Conservation (phyloP, 1,139 yeast genomes). For the Suhomyces bribrorum region DNA sequence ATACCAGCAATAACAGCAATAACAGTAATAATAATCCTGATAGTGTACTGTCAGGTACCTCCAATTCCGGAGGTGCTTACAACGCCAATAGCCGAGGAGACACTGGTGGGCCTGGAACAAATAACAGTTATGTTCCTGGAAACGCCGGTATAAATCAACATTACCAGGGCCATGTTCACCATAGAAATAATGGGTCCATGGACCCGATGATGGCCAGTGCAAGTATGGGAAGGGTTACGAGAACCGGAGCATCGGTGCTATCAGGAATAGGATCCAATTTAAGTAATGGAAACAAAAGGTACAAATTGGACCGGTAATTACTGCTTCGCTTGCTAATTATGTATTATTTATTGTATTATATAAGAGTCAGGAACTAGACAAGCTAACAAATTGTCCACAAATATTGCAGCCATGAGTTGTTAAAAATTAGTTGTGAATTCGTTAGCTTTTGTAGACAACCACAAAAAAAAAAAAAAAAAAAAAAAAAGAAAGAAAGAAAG, state of each 20-base stretch:
- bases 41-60: background rate
- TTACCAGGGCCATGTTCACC: conserved; percentile 6
- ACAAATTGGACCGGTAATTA: conserved; percentile 14
- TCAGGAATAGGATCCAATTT: conserved; percentile 7
- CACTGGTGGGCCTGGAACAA: background rate
- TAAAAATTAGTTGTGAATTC: too few relatives aligned
- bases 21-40: background rate
- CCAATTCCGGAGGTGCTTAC: background rate
- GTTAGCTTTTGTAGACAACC: too few relatives aligned
- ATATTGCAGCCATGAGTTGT: too few relatives aligned
- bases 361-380: background rate
- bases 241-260: conserved; percentile 5
- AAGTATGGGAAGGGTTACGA: conserved; percentile 4
- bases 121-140: conserved; percentile 3
- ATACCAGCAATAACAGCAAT: background rate
- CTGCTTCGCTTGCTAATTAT: conserved; percentile 6
- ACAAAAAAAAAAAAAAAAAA: too few relatives aligned
- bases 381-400: too few relatives aligned
- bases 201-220: conserved; percentile 9
- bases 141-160: conserved; percentile 6
- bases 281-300: conserved; percentile 13
- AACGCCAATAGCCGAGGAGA: background rate
- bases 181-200: conserved; percentile 5
- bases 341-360: conserved; percentile 13
- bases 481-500: too few relatives aligned